A percentile compares a stretch with the other conserved stretches of the same genome.
Evolutionary conservation across 441 rosid species (phyloP).

Genomic region (Syzygium syzygioides): DNA sequence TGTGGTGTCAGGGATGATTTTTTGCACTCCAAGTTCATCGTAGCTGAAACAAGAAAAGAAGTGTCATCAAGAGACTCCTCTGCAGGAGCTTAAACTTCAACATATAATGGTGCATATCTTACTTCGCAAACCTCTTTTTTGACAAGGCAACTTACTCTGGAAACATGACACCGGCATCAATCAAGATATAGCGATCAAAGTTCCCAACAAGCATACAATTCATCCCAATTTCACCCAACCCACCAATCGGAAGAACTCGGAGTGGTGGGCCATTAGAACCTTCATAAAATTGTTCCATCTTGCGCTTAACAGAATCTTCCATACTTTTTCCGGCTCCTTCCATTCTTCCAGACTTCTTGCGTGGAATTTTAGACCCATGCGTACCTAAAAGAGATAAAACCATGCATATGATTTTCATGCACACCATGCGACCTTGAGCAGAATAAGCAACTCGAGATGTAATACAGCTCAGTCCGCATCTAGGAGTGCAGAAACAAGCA

Average conservation of each 20-base stretch:
- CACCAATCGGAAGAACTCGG: slow-evolving; percentile 93
- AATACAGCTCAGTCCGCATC: background rate
- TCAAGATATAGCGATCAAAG: slow-evolving; percentile 81
- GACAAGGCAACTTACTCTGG: slow-evolving; percentile 68
- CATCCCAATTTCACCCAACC: slow-evolving; percentile 98
- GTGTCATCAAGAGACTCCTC: background rate
- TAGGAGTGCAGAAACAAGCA: background rate
- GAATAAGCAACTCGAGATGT: background rate
- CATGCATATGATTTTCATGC: background rate
- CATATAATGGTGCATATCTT: background rate
- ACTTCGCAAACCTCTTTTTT: background rate
- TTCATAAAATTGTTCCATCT: slow-evolving; percentile 95
- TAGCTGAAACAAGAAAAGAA: slow-evolving; percentile 40
- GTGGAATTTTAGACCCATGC: slow-evolving; percentile 38
- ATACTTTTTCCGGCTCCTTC: slow-evolving; percentile 88
- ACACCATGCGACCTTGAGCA: background rate
- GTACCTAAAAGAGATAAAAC: slow-evolving; percentile 23
- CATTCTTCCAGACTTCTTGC: slow-evolving; percentile 40
- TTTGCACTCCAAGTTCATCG: slow-evolving; percentile 94
- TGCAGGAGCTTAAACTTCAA: background rate
- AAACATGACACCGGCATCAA: slow-evolving; percentile 95
- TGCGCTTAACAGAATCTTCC: slow-evolving; percentile 95
- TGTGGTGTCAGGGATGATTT: slow-evolving; percentile 88
- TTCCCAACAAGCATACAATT: slow-evolving; percentile 99
- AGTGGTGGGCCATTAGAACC: slow-evolving; percentile 90